Conservation (phyloP, 2,329 filamentous ascomycete species). For the Rhynchosporium secalis region DNA sequence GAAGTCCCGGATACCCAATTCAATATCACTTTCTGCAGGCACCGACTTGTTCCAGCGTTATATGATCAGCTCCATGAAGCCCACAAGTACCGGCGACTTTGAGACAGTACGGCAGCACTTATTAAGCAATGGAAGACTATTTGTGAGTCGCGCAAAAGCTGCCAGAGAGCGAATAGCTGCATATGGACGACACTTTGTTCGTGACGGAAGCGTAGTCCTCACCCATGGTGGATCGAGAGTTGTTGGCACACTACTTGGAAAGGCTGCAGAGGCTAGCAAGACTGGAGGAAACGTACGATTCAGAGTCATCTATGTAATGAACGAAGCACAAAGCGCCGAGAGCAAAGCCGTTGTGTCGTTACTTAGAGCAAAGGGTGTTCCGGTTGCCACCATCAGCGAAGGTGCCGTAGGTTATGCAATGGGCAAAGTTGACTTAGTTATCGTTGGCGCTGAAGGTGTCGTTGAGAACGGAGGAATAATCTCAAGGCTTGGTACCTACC, state of each 20-base stretch:
- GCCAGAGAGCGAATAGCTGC: constrained; percentile 80
- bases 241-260: constrained; percentile 73
- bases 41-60: constrained; percentile 96
- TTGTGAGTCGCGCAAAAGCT: constrained; percentile 83
- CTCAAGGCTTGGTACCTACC: constrained; percentile 80
- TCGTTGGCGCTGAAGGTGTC: constrained; percentile 78
- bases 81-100: constrained; percentile 63
- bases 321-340: constrained; percentile 57
- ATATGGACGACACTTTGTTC: constrained; percentile 75
- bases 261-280: constrained; percentile 66
- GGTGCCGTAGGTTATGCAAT: constrained; percentile 79
- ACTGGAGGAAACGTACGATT: constrained; percentile 63
- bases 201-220: constrained; percentile 77
- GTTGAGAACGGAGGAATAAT: constrained; percentile 94
- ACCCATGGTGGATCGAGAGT: constrained; percentile 88
- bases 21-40: constrained; percentile 87
- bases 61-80: constrained; percentile 69
- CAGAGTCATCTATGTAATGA: constrained; percentile 77
- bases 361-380: constrained; percentile 72
- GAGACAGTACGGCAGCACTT: constrained; percentile 81
- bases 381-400: constrained; percentile 78
- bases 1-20: constrained; percentile 78
- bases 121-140: constrained; percentile 80
- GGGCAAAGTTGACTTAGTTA: constrained; percentile 66
- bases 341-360: constrained; percentile 69